Evolutionary conservation across 257 asterid species (phyloP), one percentile per base, ranked within the genome.

Genomic region (Anisodus acutangulus): DNA sequence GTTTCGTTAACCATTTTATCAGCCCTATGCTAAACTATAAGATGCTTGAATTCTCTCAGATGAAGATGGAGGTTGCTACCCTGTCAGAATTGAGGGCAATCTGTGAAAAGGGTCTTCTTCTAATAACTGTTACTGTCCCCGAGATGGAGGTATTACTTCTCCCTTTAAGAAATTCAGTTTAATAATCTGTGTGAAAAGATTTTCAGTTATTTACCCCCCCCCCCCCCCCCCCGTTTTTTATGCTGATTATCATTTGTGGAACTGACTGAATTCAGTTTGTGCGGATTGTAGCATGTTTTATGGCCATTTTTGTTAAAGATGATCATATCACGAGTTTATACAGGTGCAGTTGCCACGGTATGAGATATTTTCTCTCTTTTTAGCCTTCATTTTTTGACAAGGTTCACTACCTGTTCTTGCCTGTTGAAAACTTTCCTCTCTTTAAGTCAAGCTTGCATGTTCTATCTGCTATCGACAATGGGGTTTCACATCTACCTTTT

Each of bases 241-340:
- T 60, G 31, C 83, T 81, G 69, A 39, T 88, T 86, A 68, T 66
- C 45, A 80, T 45, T 84, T 79, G 78, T 74, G 39, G 68, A 31
- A 74, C 45, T 70, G 47, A 43, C 54, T 63, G 16, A 79, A 81
- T 47, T 66, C 68, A 54, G 0, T 81, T 35, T 81, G 82, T 86
- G 86, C 81, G 26, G 83, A 85, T 86, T 85, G 80, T 95, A 97
- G 99, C 98, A 93, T 88, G 97, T 97, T 86, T 98, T 97, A 76
- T 97, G 99, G 99, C 99, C 99, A 80, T 95, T 93, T 90, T 88
- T 95, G 90, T 87, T 97, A 91, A 97, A 93, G 89, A 91, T 93
- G 97, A 93, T 97, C 89, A 90, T 93, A 81, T 98, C 99, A 4
- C 94, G 93, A 85, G 87, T 84, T 82, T 97, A 97, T 89, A 93